phyloP scores from a whole-genome alignment of 768 basidiomycete genomes.

The Boletus sensibilis region DNA sequence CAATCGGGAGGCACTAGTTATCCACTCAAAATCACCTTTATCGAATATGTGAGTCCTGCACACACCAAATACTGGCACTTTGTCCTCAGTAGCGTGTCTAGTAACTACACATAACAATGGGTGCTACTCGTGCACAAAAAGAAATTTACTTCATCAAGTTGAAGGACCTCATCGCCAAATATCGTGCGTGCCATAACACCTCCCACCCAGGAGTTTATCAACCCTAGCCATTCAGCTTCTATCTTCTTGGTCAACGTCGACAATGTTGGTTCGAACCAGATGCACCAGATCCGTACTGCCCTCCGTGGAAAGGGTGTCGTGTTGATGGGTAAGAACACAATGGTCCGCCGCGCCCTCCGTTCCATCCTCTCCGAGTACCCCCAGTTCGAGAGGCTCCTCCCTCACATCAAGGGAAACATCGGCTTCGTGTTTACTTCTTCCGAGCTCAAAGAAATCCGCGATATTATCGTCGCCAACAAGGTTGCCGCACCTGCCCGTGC shows the following conservation, averaged over 20 bases:
- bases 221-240: constrained; percentile 59
- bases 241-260: constrained; percentile 99
- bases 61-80: not conserved
- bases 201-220: not conserved
- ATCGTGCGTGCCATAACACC: constrained; percentile 57
- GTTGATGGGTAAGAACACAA: constrained; percentile 99
- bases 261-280: constrained; percentile 99
- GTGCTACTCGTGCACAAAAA: constrained; percentile 88
- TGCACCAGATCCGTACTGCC: constrained; percentile 95
- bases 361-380: constrained; percentile 87
- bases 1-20: constrained; percentile 85
- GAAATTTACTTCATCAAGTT: constrained; percentile 90
- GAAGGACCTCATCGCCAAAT: constrained; percentile 87
- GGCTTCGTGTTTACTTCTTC: constrained; percentile 95
- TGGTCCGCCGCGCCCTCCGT: constrained; percentile 98
- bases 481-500: constrained; percentile 98
- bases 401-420: constrained; percentile 95
- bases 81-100: constrained; percentile 5
- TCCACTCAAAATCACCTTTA: constrained; percentile 22
- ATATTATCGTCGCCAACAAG: constrained; percentile 93
- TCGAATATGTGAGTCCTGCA: constrained; percentile 28
- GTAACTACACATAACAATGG: constrained; percentile 61
- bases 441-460: constrained; percentile 94
- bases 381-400: constrained; percentile 94
- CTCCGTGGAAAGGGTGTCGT: constrained; percentile 97